Conservation (phyloP, 2,329 filamentous ascomycete genomes). For the Alternaria dauci region DNA sequence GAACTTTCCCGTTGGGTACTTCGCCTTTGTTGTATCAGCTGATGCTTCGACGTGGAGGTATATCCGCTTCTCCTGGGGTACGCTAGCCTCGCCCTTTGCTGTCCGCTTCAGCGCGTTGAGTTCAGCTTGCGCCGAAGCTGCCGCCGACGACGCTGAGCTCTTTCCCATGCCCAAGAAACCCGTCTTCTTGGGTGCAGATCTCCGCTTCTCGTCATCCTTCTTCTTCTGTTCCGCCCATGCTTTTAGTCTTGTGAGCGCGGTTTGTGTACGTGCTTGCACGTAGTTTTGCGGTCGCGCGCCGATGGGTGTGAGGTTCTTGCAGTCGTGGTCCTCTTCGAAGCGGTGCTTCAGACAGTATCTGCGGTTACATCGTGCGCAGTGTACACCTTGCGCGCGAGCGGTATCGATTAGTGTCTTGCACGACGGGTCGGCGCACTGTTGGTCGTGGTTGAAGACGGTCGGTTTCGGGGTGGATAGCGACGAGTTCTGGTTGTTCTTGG, state of each 20-base stretch:
- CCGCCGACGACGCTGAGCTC: slow-evolving; percentile 37
- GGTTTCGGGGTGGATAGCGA: slow-evolving; percentile 56
- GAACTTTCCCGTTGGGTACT: slow-evolving; percentile 71
- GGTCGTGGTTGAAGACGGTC: slow-evolving; percentile 67
- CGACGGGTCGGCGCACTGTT: slow-evolving; percentile 70
- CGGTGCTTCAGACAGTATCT: slow-evolving; percentile 82
- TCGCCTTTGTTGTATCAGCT: slow-evolving; percentile 82
- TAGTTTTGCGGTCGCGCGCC: slow-evolving; percentile 58
- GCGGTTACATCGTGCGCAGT: slow-evolving; percentile 75
- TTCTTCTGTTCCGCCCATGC: slow-evolving; percentile 82
- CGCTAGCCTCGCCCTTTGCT: slow-evolving; percentile 87
- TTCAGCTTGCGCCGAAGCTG: slow-evolving; percentile 71
- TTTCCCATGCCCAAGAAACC: slow-evolving; percentile 38
- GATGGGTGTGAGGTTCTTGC: slow-evolving; percentile 69
- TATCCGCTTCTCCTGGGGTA: slow-evolving; percentile 82
- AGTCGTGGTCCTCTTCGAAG: slow-evolving; percentile 82
- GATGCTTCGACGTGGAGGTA: slow-evolving; percentile 92
- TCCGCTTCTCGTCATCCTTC: slow-evolving; percentile 70
- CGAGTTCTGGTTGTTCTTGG: slow-evolving; percentile 47
- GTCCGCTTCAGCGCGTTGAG: slow-evolving; percentile 82
- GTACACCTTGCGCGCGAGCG: slow-evolving; percentile 70
- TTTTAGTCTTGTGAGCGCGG: slow-evolving; percentile 78
- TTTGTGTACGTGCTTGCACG: slow-evolving; percentile 68
- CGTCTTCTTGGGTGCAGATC: slow-evolving; percentile 28
- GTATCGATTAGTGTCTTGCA: slow-evolving; percentile 79